Evolutionary conservation across 2,329 filamentous ascomycete genomes (phyloP), one percentile per base, ranked within the genome.

Genomic region (Gremmenia infestans): DNA sequence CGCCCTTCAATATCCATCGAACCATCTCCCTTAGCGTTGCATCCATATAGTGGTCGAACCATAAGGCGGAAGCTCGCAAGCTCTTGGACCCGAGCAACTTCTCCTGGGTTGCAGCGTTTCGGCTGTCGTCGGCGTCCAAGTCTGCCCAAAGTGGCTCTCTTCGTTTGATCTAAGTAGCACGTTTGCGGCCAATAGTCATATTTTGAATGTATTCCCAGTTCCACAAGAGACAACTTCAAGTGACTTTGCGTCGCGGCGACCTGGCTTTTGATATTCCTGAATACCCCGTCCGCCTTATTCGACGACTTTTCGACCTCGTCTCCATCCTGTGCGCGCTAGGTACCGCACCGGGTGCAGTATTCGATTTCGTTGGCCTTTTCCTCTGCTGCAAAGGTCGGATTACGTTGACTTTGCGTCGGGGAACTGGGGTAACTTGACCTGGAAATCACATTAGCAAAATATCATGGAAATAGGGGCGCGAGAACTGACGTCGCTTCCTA

Each of bases 271-370:
- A 47, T 14, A 55, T 25, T 14, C 53, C 48, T 19, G 22, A n/a
- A 35, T 43, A 45, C n/a, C 50, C 7, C 23, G 48, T 14, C 19
- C 25, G 23, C n/a, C 48, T 35, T 15, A 37, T 43, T 15, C 55
- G 19, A 32, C 46, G 50, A 25, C 32, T 53, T 47, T 53, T 57
- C 32, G 55, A 57, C 39, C 55, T 45, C 36, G 50, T 57, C 9
- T 57, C 47, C 55, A 57, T 57, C n/a, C 22, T 17, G 25, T 57
- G 55, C n/a, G 50, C 50, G 25, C 22, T 56, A 12, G 45, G 15
- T 1, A 43, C 23, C 17, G 40, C 47, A 1, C 15, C 19, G 22
- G 32, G 8, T 46, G 39, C 28, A 2, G 46, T 32, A 19, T 43
- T 43, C n/a, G 25, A n/a, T 8, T 43, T 52, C 12, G 50, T 14